Percentiles rank a stretch among this genome's conserved stretches.
These are phyloP conservation scores for Dendrobium officinale DNA, from an alignment of 106 monocot species.

Conservation along the genomic window DNA sequence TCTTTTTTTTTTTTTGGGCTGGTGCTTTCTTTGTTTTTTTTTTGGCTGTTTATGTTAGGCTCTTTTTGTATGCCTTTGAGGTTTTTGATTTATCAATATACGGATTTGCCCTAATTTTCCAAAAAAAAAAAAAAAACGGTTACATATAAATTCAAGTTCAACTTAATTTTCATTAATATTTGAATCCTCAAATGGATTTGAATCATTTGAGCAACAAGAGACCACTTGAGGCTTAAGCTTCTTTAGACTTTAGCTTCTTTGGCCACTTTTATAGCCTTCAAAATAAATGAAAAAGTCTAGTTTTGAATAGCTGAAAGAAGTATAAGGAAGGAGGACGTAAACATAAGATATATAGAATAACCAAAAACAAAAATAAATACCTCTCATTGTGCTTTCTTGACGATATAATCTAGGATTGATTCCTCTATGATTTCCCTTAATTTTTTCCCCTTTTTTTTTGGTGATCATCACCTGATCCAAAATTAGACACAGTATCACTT, in stretches of 20 bases:
- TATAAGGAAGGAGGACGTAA: not conserved
- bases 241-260: conserved; percentile 13
- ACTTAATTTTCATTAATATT: conserved; percentile 79
- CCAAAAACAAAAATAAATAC: conserved; percentile 12
- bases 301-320: not conserved
- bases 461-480: conserved; percentile 16
- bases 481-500: not conserved
- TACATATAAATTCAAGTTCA: not conserved
- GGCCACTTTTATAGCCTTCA: conserved; percentile 66
- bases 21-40: too few relatives aligned
- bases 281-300: not conserved
- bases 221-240: conserved; percentile 63
- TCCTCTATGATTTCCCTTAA: conserved; percentile 36
- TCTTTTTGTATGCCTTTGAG: too few relatives aligned
- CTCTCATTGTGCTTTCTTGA: conserved; percentile 77
- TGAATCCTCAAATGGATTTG: conserved; percentile 83
- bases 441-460: not conserved
- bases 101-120: too few relatives aligned
- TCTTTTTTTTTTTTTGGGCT: too few relatives aligned
- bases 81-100: too few relatives aligned
- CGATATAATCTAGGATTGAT: conserved; percentile 58
- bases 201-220: conserved; percentile 85
- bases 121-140: too few relatives aligned
- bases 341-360: not conserved
- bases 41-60: too few relatives aligned